Percentiles rank a stretch among this genome's conserved stretches.
phyloP scores from a whole-genome alignment of 371 early-diverging fungal genomes.

The Lichtheimia corymbifera region DNA sequence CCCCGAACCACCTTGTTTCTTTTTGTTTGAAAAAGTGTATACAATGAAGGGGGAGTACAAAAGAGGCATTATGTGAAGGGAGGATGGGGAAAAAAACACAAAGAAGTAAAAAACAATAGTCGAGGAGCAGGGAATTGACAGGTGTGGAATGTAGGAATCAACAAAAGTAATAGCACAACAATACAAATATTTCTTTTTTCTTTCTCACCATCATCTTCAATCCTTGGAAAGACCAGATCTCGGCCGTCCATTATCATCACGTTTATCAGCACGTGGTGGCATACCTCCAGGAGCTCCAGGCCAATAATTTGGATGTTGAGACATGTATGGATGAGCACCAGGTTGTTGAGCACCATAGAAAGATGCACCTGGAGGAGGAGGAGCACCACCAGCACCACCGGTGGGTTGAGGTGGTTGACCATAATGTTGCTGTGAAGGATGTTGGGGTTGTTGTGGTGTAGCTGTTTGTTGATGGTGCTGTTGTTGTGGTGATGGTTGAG shows the following conservation, averaged over 20 bases:
- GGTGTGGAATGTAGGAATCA: neutral
- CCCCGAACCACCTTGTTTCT: neutral
- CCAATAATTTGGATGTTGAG: conserved; percentile 36
- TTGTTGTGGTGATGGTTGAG: conserved; percentile 1
- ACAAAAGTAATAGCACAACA: conserved; percentile 1
- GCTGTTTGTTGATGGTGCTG: no score
- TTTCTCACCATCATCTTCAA: neutral
- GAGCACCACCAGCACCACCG: no score
- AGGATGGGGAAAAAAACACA: neutral
- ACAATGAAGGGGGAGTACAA: neutral
- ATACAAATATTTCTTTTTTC: no score
- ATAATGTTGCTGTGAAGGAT: conserved; percentile 32
- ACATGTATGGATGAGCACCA: conserved; percentile 33
- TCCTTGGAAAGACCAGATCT: conserved; percentile 13
- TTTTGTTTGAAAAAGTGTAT: conserved; percentile 1
- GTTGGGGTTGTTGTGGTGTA: conserved; percentile 14
- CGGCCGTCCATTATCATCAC: conserved; percentile 24
- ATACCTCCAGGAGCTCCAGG: conserved; percentile 13
- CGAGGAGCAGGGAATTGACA: neutral
- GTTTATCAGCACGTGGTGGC: conserved; percentile 23
- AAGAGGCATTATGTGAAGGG: neutral
- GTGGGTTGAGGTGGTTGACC: conserved; percentile 23
- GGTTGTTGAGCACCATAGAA: conserved; percentile 40
- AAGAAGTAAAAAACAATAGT: neutral
- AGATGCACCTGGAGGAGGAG: neutral